These are phyloP conservation scores for Amanita rimosa DNA, from an alignment of 768 basidiomycete genomes.

Conservation along the genomic window DNA sequence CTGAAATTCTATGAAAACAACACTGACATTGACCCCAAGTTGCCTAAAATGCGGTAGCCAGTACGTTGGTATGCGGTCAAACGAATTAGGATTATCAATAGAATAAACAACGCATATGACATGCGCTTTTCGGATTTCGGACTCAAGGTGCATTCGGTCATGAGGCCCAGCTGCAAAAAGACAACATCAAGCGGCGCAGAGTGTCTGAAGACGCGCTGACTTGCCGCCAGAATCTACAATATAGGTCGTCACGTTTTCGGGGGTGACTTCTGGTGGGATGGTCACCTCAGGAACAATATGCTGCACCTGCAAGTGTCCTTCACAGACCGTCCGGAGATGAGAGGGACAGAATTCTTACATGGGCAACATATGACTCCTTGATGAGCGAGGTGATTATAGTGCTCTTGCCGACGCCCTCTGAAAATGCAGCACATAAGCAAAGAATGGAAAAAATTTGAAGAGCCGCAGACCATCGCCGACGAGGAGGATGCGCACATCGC, in stretches of 20 bases:
- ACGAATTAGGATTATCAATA: conserved; percentile 92
- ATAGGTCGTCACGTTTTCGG: conserved; percentile 95
- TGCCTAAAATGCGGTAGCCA: conserved; percentile 95
- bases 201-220: conserved; percentile 15
- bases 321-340: not conserved
- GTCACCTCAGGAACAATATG: conserved; percentile 95
- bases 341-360: conserved; percentile 35
- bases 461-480: conserved; percentile 76
- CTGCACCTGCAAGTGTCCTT: conserved; percentile 54
- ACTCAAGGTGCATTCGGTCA: conserved; percentile 82
- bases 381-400: conserved; percentile 95
- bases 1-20: not conserved
- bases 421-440: conserved; percentile 9
- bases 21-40: conserved; percentile 83
- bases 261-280: conserved; percentile 94
- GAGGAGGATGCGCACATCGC: conserved; percentile 90
- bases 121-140: conserved; percentile 94
- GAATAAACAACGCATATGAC: conserved; percentile 97
- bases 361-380: conserved; percentile 87
- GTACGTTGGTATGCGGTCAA: conserved; percentile 95
- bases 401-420: conserved; percentile 97
- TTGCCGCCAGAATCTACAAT: conserved; percentile 95
- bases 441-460: not conserved
- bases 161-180: conserved; percentile 59
- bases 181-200: conserved; percentile 4